Conservation (phyloP, 192 early-diverging fungal genomes). For the Coemansia sp. region DNA sequence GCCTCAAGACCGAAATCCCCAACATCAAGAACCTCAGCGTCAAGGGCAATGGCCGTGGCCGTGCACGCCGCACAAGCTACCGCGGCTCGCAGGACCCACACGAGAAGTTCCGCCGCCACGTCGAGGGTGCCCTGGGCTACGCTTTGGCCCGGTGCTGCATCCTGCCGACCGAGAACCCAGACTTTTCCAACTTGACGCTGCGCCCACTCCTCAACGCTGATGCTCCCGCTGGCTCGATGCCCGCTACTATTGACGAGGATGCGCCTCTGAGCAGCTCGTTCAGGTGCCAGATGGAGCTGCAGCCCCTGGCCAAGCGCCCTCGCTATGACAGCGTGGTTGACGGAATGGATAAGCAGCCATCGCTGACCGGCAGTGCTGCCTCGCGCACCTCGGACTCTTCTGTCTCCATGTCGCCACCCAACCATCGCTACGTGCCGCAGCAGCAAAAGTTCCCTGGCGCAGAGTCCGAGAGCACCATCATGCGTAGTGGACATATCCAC, state of each 20-base stretch:
- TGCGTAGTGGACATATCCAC: not conserved
- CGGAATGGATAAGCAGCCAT: constrained; percentile 31
- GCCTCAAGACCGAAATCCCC: constrained; percentile 53
- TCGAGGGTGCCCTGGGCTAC: constrained; percentile 38
- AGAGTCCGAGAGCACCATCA: not conserved
- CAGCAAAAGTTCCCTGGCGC: constrained; percentile 4
- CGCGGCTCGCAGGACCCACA: constrained; percentile 39
- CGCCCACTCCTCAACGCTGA: constrained; percentile 45
- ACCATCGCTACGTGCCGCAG: not conserved
- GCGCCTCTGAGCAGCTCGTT: constrained; percentile 7
- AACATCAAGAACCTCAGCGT: constrained; percentile 56
- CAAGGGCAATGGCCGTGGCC: constrained; percentile 53
- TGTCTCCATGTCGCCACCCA: constrained; percentile 3
- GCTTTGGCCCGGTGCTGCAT: constrained; percentile 42
- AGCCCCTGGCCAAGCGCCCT: constrained; percentile 18
- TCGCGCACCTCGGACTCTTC: constrained; percentile 3
- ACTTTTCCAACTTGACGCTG: constrained; percentile 56
- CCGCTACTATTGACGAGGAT: constrained; percentile 15
- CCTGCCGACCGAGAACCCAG: constrained; percentile 49
- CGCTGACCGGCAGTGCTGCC: not conserved
- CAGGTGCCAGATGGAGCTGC: constrained; percentile 7
- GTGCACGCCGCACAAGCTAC: constrained; percentile 57
- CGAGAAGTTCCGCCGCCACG: constrained; percentile 52
- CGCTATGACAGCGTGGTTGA: constrained; percentile 53
- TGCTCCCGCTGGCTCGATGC: not conserved